Percentiles rank a stretch among this genome's conserved stretches.
These are phyloP conservation scores for Wickerhamiella hasegawae DNA, from an alignment of 805 yeast species.

Conservation along the genomic window DNA sequence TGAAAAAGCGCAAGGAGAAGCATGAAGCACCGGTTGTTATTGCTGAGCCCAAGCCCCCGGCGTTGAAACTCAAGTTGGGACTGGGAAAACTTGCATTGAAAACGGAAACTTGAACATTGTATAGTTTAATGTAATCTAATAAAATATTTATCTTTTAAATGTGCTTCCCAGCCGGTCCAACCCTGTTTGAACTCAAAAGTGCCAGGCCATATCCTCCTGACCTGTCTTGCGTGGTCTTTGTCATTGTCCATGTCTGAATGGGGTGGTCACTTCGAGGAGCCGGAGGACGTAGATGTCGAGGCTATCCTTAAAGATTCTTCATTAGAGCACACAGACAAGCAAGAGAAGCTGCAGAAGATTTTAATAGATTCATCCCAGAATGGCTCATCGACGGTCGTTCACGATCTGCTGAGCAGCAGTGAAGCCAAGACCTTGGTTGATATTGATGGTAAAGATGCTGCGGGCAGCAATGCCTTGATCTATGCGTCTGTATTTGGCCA, in stretches of 20 bases:
- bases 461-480: conserved; percentile 25
- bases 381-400: conserved; percentile 19
- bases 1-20: conserved; percentile 27
- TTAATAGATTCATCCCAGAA: conserved; percentile 23
- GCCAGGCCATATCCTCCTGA: no score
- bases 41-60: no score
- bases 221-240: no score
- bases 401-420: conserved; percentile 17
- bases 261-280: conserved; percentile 1
- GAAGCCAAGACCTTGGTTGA: conserved; percentile 16
- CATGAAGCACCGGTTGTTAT: no score
- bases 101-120: no score
- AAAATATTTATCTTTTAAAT: no score
- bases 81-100: no score
- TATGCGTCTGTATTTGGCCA: conserved; percentile 28
- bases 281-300: conserved; percentile 12
- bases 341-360: conserved; percentile 16
- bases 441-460: conserved; percentile 21
- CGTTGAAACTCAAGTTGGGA: no score
- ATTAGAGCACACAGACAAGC: conserved; percentile 9
- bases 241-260: not conserved
- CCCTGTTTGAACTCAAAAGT: no score
- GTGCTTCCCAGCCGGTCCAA: no score
- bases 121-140: no score
- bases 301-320: conserved; percentile 12